Conservation (phyloP, 2,329 filamentous ascomycete genomes). For the Cladosporium sp. region DNA sequence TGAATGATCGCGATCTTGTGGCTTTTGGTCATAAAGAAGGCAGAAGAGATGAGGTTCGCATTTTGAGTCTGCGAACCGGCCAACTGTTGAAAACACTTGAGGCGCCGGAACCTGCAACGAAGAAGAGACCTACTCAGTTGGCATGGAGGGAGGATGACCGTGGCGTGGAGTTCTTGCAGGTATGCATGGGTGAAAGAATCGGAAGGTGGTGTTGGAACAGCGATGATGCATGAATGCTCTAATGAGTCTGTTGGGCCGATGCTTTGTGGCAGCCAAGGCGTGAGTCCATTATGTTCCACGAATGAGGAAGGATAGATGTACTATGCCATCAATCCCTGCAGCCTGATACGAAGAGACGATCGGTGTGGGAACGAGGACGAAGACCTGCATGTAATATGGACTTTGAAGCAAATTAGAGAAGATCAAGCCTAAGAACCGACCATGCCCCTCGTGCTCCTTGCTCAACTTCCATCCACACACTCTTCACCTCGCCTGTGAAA, state of each 20-base stretch:
- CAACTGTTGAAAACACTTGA: conserved; percentile 22
- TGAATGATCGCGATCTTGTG: conserved; percentile 25
- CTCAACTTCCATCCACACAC: background rate
- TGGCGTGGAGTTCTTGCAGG: conserved; percentile 27
- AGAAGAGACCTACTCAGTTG: conserved; percentile 19
- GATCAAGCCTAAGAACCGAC: background rate
- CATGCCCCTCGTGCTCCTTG: background rate
- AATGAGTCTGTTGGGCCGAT: too few relatives aligned
- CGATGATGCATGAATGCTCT: background rate
- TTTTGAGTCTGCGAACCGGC: conserved; percentile 28
- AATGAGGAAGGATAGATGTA: too few relatives aligned
- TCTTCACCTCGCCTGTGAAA: background rate
- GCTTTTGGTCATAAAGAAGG: conserved; percentile 17
- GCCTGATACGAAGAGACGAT: too few relatives aligned
- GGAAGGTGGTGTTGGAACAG: conserved; percentile 25
- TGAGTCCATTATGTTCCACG: too few relatives aligned
- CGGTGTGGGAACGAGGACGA: too few relatives aligned
- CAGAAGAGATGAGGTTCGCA: conserved; percentile 24
- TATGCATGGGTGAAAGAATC: conserved; percentile 23
- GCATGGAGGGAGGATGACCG: conserved; percentile 24
- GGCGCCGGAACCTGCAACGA: background rate
- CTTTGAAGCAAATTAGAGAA: too few relatives aligned
- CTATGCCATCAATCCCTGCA: too few relatives aligned
- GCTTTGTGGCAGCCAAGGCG: too few relatives aligned
- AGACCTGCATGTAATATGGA: too few relatives aligned